Conservation (phyloP, 768 basidiomycete species). For the Rickenella mellea region DNA sequence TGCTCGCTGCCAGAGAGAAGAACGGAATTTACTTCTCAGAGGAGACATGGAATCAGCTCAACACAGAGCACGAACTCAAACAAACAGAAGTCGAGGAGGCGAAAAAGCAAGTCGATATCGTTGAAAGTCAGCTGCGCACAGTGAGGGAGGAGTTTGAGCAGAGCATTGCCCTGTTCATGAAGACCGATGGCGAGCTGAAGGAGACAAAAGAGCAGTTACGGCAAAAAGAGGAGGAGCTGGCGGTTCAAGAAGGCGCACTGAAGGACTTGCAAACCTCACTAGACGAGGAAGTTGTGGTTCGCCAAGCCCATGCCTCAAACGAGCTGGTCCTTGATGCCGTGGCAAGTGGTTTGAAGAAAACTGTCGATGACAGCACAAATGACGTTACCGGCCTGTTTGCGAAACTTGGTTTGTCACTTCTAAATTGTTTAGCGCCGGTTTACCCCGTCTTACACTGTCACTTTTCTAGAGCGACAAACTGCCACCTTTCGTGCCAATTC, state of each 20-base stretch:
- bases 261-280: slow-evolving; percentile 46
- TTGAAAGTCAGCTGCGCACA: slow-evolving; percentile 72
- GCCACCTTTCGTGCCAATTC: slow-evolving; percentile 54
- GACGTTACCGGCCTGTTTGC: slow-evolving; percentile 68
- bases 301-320: slow-evolving; percentile 67
- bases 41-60: slow-evolving; percentile 83
- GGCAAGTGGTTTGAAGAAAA: slow-evolving; percentile 56
- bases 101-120: slow-evolving; percentile 69
- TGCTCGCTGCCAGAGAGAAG: slow-evolving; percentile 88
- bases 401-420: slow-evolving; percentile 60
- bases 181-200: slow-evolving; percentile 68
- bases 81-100: slow-evolving; percentile 77
- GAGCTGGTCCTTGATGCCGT: slow-evolving; percentile 66
- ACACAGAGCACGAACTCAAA: slow-evolving; percentile 62
- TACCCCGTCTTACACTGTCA: not conserved
- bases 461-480: slow-evolving; percentile 60
- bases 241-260: slow-evolving; percentile 47
- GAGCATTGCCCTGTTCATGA: slow-evolving; percentile 67
- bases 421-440: not conserved
- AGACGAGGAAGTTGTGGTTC: slow-evolving; percentile 72
- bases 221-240: slow-evolving; percentile 42
- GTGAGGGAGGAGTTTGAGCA: slow-evolving; percentile 90
- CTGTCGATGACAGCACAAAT: slow-evolving; percentile 55
- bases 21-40: slow-evolving; percentile 92
- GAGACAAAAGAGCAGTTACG: slow-evolving; percentile 47